phyloP scores from a whole-genome alignment of 2,329 filamentous ascomycete species.

The Lecanicillium sp. region DNA sequence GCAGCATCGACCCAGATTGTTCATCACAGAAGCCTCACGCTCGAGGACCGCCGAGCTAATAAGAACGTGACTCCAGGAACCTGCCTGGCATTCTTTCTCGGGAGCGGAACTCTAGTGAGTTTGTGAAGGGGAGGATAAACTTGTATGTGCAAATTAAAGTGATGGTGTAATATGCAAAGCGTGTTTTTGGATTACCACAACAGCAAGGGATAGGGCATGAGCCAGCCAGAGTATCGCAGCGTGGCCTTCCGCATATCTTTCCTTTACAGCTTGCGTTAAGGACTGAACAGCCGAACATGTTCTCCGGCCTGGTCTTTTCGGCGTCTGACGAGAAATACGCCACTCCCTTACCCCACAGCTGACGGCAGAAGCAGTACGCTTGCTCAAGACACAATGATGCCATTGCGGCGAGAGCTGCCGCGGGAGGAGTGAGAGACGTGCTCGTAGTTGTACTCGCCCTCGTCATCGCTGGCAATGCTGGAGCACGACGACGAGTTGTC shows the following conservation, averaged over 20 bases:
- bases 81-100: constrained; percentile 34
- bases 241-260: constrained; percentile 13
- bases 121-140: constrained; percentile 10
- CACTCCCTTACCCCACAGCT: constrained; percentile 5
- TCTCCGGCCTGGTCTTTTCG: constrained; percentile 16
- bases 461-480: constrained; percentile 55
- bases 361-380: background rate
- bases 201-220: constrained; percentile 19
- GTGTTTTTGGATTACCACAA: constrained; percentile 17
- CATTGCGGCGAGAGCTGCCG: constrained; percentile 50
- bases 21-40: constrained; percentile 16
- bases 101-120: constrained; percentile 11
- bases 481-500: constrained; percentile 65
- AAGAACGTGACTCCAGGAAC: constrained; percentile 28
- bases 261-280: constrained; percentile 2
- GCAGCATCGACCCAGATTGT: constrained; percentile 47
- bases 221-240: constrained; percentile 5
- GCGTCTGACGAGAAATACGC: constrained; percentile 2
- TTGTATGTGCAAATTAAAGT: constrained; percentile 3
- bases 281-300: constrained; percentile 20
- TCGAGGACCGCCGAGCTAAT: constrained; percentile 5
- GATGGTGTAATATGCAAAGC: constrained; percentile 14
- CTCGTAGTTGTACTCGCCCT: constrained; percentile 35
- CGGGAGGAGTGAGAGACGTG: constrained; percentile 30
- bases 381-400: constrained; percentile 47